Evolutionary conservation across 306 rosid species (phyloP), one percentile per base, ranked within the genome.

Genomic region (Cercis canadensis): DNA sequence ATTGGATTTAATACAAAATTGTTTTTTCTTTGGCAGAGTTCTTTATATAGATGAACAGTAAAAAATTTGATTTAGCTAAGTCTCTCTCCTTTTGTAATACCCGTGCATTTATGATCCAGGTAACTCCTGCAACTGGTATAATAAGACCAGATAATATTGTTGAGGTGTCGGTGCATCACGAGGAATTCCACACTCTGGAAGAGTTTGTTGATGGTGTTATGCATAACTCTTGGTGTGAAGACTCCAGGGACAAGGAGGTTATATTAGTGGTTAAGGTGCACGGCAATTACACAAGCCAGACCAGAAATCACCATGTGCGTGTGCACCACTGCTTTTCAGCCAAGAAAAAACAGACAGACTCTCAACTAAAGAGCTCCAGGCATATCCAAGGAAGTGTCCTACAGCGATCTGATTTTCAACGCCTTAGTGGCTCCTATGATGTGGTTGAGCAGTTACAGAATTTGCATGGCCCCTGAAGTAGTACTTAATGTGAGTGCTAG

Each of bases 181-280:
- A 94, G 69, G 92, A 94, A 59, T 88, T 81, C 74, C 87, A 85
- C 39, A 89, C 88, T 24, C 84, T 55, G 51, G 95, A 87, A 83
- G 96, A 88, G 71, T 94, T 85, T 79, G 88, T 90, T 37, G 96
- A 93, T 70, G 97, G 96, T 19, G 78, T 82, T 67, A 89, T 88
- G 18, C 94, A 84, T 36, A 93, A 87, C 77, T 81, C 84, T 18
- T 93, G 98, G 98, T 93, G 98, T 76, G 98, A 93, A 81, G 92
- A 87, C 55, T 80, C 93, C 54, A 88, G 82, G 82, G 97, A 93
- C 78, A 85, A 82, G 80, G 97, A 93, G 82, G 94, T 89, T 29
- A 76, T 84, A 50, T 79, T 93, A 83, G 76, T 84, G 62, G 90
- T 93, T 56, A 90, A 88, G 84, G 86, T 93, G 78, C 77, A 41